phyloP scores from a whole-genome alignment of 139 green algal genomes.

The Pseudopediastrum boryanum region DNA sequence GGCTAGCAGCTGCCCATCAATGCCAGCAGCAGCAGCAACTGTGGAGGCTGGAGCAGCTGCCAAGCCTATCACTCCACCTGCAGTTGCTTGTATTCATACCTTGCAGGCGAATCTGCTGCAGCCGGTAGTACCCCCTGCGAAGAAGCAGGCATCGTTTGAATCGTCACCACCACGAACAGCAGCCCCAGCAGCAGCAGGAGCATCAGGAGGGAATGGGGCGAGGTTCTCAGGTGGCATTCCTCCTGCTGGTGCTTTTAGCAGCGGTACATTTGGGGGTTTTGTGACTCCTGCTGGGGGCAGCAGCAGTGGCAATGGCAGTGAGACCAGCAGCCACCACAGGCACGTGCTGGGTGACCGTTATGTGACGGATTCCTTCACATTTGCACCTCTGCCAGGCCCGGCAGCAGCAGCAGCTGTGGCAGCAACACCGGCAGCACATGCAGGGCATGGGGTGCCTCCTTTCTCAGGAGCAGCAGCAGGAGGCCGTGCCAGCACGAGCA shows the following conservation, averaged over 20 bases:
- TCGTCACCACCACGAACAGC: not conserved
- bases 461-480: not conserved
- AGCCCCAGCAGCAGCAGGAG: conserved; percentile 10
- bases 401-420: conserved; percentile 14
- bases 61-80: not conserved
- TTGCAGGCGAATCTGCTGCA: conserved; percentile 10
- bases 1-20: not conserved
- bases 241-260: not conserved
- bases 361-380: not conserved
- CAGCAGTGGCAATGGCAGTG: conserved; percentile 5
- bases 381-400: not conserved
- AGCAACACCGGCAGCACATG: no score
- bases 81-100: not conserved
- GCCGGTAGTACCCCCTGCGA: not conserved
- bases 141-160: not conserved
- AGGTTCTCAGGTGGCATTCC: not conserved
- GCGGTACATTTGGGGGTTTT: not conserved
- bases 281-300: not conserved
- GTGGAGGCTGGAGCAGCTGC: not conserved
- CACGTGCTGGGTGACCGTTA: not conserved
- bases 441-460: no score
- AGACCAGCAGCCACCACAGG: not conserved
- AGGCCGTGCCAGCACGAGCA: not conserved
- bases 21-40: not conserved
- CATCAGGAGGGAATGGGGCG: not conserved